These are phyloP conservation scores for Amanita subjunquillea DNA, from an alignment of 768 basidiomycete genomes.

Conservation along the genomic window DNA sequence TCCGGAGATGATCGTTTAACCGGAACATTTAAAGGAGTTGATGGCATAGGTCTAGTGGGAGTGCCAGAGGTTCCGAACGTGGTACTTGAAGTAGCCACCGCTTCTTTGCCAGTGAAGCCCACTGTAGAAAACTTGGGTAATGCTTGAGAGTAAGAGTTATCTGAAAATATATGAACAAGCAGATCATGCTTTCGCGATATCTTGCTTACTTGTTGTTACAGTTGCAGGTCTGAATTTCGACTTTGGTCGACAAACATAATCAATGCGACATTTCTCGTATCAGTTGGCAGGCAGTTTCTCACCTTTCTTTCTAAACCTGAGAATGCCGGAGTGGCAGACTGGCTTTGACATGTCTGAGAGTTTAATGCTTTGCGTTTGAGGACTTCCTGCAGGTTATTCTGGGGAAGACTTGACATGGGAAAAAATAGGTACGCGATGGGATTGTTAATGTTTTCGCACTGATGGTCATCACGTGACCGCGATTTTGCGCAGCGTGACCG, in stretches of 20 bases:
- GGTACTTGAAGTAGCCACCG: neutral
- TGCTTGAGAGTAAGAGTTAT: neutral
- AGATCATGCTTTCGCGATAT: neutral
- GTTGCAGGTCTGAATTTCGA: constrained; percentile 39
- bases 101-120: neutral
- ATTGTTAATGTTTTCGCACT: neutral
- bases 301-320: neutral
- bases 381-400: constrained; percentile 32
- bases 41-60: constrained; percentile 1
- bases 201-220: constrained; percentile 1
- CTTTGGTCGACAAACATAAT: constrained; percentile 5
- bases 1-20: constrained; percentile 11
- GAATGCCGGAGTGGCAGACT: neutral
- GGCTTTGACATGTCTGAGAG: neutral
- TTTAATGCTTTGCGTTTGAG: constrained; percentile 15
- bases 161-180: neutral
- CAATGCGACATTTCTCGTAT: neutral
- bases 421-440: neutral
- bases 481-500: neutral
- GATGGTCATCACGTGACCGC: neutral
- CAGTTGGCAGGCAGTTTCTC: neutral
- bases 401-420: constrained; percentile 14
- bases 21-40: neutral
- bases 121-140: neutral
- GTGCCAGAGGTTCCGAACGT: neutral